phyloP scores from a whole-genome alignment of 148 eudicot species.

The Suaeda aralocaspica region DNA sequence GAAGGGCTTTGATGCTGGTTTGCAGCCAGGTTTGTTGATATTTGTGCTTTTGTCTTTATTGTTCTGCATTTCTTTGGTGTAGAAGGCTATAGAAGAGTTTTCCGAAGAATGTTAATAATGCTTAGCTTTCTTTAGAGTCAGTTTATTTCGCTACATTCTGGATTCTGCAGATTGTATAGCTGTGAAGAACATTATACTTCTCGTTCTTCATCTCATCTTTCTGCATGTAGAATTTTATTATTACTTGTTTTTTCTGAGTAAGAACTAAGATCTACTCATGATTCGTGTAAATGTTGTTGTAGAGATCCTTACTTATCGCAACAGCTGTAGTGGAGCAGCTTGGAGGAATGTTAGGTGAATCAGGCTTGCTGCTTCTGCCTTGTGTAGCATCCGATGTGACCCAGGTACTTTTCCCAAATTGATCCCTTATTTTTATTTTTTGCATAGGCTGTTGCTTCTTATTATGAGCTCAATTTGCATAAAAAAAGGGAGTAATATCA shows the following conservation, averaged over 20 bases:
- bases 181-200: not conserved
- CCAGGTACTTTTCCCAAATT: slow-evolving; percentile 27
- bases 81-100: not conserved
- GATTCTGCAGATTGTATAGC: not conserved
- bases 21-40: slow-evolving; percentile 41
- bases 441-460: not conserved
- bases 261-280: not conserved
- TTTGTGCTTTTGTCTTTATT: not conserved
- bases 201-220: not conserved
- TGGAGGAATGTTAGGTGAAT: slow-evolving; percentile 31
- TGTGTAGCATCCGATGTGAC: slow-evolving; percentile 35
- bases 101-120: too few relatives aligned
- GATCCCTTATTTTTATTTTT: not conserved
- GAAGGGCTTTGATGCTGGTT: slow-evolving; percentile 36
- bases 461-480: not conserved
- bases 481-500: slow-evolving; percentile 10
- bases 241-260: not conserved
- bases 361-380: slow-evolving; percentile 39
- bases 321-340: slow-evolving; percentile 38
- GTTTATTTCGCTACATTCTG: not conserved
- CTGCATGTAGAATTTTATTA: not conserved
- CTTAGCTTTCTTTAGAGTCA: too few relatives aligned
- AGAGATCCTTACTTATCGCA: slow-evolving; percentile 36
- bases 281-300: slow-evolving; percentile 16
- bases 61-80: not conserved